Base-by-base conservation (phyloP, 495 filamentous ascomycete species). In the Xylaria sp. region DNA sequence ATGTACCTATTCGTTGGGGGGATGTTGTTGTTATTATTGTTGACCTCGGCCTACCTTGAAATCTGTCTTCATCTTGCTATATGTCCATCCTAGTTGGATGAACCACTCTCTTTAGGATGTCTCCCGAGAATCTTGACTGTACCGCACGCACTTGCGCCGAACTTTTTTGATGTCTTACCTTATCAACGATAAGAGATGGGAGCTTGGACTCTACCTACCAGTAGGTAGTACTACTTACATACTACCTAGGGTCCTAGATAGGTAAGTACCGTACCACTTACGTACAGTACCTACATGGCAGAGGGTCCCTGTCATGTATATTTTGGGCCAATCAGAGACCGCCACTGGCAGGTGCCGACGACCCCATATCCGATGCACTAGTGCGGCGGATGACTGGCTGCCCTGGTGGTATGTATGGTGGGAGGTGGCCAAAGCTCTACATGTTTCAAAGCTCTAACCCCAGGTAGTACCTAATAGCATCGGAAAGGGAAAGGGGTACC, bases 1-100 rank as follows among this genome's bases (percentile, higher is more conserved):
- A 44, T 46, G n/a, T 9, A 29, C 44, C 31, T 59, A 3, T 3
- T 11, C 7, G 19, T 37, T 11, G 33, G 31, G 12, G 21, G 17
- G 33, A 35, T n/a, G n/a, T n/a, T n/a, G n/a, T n/a, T n/a, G n/a
- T n/a, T n/a, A n/a, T n/a, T n/a, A n/a, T n/a, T n/a, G 11, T 35
- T 8, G 29, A 33, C 1, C 9, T 8, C 2, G 17, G 14, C 82
- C 31, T 74, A 95, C 93, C 88, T 93, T 94, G 77, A 95, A 97
- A 81, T 97, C 93, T 37, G 93, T 97, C 91, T 97, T 97, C 94
- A 97, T 97, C 75, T 80, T 92, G 69, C 61, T 71, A 50, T 76
- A 64, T 50, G 57, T 41, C 58, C 52, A 65, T 70, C 26, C 69
- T 63, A 69, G 40, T 52, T 19, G 59, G 50, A 33, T 8, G 48